Evolutionary conservation across 495 filamentous ascomycete genomes (phyloP).

Genomic region (Penicillium nucicola): DNA sequence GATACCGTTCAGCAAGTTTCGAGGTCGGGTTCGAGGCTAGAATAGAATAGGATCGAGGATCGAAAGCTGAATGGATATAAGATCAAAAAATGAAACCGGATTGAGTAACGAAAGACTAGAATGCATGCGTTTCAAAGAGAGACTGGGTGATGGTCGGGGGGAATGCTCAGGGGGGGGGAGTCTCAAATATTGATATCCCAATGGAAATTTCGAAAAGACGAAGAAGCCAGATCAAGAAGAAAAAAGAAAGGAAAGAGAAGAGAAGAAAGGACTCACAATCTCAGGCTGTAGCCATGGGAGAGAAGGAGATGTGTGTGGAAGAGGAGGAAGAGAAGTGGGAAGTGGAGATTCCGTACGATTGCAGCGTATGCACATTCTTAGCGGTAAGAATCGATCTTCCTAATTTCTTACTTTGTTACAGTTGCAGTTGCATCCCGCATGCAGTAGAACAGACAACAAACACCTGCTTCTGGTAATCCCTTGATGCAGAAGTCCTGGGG

Average conservation of each 20-base stretch:
- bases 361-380: slow-evolving; percentile 20
- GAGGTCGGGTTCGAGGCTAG: not conserved
- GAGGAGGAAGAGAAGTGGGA: slow-evolving; percentile 72
- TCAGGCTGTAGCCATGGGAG: slow-evolving; percentile 61
- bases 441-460: not conserved
- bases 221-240: slow-evolving; percentile 6
- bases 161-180: slow-evolving; percentile 13
- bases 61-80: not conserved
- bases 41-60: not conserved
- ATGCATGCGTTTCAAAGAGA: slow-evolving; percentile 8
- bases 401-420: too few relatives aligned
- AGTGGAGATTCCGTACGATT: slow-evolving; percentile 19
- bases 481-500: not conserved
- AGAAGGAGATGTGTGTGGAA: slow-evolving; percentile 60
- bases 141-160: slow-evolving; percentile 1
- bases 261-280: slow-evolving; percentile 3
- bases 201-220: not conserved
- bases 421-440: not conserved
- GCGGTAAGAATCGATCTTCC: slow-evolving; percentile 13
- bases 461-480: slow-evolving; percentile 6
- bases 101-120: slow-evolving; percentile 17
- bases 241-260: slow-evolving; percentile 5
- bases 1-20: slow-evolving; percentile 1
- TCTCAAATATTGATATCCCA: not conserved
- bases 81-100: not conserved